Evolutionary conservation across 257 asterid species (phyloP), one percentile per base, ranked within the genome.

Genomic region (Ilex asprella): DNA sequence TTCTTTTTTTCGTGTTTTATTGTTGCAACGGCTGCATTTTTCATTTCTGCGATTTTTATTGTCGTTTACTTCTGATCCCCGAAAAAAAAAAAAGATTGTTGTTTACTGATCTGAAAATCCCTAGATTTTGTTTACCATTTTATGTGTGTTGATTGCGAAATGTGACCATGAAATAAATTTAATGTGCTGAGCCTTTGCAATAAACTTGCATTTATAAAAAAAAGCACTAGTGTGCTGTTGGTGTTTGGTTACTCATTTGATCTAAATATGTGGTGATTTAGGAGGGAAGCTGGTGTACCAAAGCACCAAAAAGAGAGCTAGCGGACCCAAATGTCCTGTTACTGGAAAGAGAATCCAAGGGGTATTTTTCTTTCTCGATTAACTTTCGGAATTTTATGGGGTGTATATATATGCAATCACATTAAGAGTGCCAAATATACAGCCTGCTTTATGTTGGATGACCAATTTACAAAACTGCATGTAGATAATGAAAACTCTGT

Each of bases 261-360:
- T 46, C 12, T 14, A 10, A 4, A 46, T 46, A 46, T 46, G 21
- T 31, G 8, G 30, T 52, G 1, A 59, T 52, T 58, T 60, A 88
- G 96, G 96, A 16, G 96, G 95, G 59, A 88, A 85, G 71, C 80
- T 81, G 51, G 79, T 83, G 53, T 85, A 83, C 43, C 96, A 88
- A 82, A 78, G 66, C 64, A 85, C 89, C 47, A 85, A 85, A 80
- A 85, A 88, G 82, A 81, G 94, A 59, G 89, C 94, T 3, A 85
- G 94, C 52, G 94, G 96, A 51, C 96, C 94, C 43, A 88, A 85
- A 64, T 88, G 96, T 54, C 91, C 96, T 7, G 96, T 88, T 58
- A 85, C 89, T 62, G 94, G 94, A 31, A 85, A 83, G 69, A 83
- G 94, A 67, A 88, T 88, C 70, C 94, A 88, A 79, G 94, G 96